Conservation (phyloP, 495 filamentous ascomycete species). For the Penicillium tannophilum region DNA sequence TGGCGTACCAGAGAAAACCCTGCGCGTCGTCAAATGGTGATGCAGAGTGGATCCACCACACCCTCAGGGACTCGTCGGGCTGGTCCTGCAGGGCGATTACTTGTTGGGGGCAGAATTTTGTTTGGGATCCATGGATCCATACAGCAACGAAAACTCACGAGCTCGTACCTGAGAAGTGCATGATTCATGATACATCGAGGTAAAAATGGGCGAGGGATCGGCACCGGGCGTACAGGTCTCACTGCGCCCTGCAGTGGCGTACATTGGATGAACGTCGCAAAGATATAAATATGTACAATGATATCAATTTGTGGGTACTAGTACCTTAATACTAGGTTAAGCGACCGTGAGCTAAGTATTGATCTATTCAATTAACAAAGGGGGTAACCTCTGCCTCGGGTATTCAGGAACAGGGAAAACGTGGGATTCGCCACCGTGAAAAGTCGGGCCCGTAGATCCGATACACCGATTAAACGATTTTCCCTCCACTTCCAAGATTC, state of each 20-base stretch:
- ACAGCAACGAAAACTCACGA: neutral
- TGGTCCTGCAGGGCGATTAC: neutral
- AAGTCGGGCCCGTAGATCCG: neutral
- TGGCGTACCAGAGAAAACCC: neutral
- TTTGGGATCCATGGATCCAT: neutral
- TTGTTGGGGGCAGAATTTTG: neutral
- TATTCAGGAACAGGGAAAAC: neutral
- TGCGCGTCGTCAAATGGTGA: neutral
- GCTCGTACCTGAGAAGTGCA: neutral
- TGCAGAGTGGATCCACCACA: constrained; percentile 1
- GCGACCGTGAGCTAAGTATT: neutral
- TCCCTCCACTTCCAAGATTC: neutral
- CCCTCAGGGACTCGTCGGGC: neutral
- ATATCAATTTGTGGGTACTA: neutral
- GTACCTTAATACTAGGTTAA: neutral
- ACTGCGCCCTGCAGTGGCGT: neutral
- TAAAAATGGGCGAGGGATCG: neutral
- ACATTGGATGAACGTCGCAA: neutral
- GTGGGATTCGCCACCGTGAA: neutral
- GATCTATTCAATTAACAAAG: neutral
- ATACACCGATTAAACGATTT: neutral
- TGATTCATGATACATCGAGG: neutral
- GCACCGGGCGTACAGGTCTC: neutral
- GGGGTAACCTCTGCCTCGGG: neutral
- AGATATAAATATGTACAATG: neutral